Evolutionary conservation across 495 filamentous ascomycete species (phyloP).

Genomic region (Penicillium parvum): DNA sequence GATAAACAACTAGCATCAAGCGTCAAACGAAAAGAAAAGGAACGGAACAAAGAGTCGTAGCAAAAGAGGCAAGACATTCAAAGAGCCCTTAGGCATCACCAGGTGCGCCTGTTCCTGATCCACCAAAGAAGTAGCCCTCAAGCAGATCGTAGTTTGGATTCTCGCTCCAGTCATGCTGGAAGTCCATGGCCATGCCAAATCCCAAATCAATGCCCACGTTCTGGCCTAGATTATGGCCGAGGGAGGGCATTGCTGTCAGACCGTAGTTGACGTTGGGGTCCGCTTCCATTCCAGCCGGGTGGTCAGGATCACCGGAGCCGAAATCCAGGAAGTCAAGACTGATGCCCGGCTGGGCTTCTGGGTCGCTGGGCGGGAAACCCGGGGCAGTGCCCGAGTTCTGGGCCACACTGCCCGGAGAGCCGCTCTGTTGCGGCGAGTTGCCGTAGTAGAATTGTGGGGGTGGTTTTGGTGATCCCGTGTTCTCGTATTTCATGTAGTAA

Average conservation of each 20-base stretch:
- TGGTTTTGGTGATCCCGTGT: slow-evolving; percentile 27
- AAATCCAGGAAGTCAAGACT: slow-evolving; percentile 42
- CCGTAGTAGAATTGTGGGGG: slow-evolving; percentile 36
- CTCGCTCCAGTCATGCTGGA: slow-evolving; percentile 77
- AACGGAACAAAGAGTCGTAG: background rate
- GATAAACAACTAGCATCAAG: slow-evolving; percentile 1
- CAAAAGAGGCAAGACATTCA: background rate
- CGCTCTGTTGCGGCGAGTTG: slow-evolving; percentile 40
- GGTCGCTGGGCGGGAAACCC: slow-evolving; percentile 20
- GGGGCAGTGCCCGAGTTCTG: slow-evolving; percentile 14
- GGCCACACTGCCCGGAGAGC: slow-evolving; percentile 31
- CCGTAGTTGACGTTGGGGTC: slow-evolving; percentile 32
- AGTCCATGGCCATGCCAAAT: slow-evolving; percentile 67
- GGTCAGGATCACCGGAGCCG: slow-evolving; percentile 26
- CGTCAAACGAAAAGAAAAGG: background rate
- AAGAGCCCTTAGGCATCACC: slow-evolving; percentile 17
- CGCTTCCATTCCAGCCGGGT: slow-evolving; percentile 21
- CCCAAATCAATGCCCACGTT: slow-evolving; percentile 62
- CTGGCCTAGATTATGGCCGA: slow-evolving; percentile 36
- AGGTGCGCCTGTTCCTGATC: slow-evolving; percentile 31
- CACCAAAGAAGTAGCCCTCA: slow-evolving; percentile 89
- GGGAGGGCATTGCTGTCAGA: slow-evolving; percentile 23
- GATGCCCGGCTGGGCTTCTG: slow-evolving; percentile 29
- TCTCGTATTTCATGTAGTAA: slow-evolving; percentile 36
- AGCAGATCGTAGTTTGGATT: slow-evolving; percentile 77